A percentile compares a stretch with the other conserved stretches of the same genome.
Conservation (phyloP, 371 early-diverging fungal genomes). For the Mortierella sp. region DNA sequence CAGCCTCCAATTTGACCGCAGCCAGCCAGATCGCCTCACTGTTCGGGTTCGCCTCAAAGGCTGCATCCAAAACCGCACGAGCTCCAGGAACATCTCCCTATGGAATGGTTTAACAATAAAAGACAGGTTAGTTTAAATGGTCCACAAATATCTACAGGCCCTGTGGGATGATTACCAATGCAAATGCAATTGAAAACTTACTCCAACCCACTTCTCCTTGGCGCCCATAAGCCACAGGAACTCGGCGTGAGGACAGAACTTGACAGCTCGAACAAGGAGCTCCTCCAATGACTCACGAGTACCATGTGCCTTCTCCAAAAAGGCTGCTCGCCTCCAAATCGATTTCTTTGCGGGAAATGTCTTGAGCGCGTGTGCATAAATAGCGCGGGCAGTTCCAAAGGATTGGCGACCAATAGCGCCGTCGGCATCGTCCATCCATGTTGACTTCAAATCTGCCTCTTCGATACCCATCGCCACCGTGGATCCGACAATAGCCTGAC, state of each 20-base stretch:
- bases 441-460: conserved; percentile 82
- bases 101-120: neutral
- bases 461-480: conserved; percentile 88
- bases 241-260: conserved; percentile 93
- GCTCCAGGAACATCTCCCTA: conserved; percentile 89
- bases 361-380: conserved; percentile 87
- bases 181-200: conserved; percentile 30
- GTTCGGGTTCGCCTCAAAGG: conserved; percentile 92
- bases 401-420: conserved; percentile 73
- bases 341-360: conserved; percentile 84
- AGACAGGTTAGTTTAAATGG: neutral
- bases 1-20: conserved; percentile 95
- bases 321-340: conserved; percentile 92
- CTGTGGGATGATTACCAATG: neutral
- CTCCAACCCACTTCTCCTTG: conserved; percentile 92
- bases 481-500: conserved; percentile 87
- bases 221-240: conserved; percentile 97
- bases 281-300: conserved; percentile 83
- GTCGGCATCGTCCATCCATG: conserved; percentile 95
- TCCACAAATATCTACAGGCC: neutral
- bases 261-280: conserved; percentile 87
- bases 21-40: conserved; percentile 96
- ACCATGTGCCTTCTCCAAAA: conserved; percentile 91
- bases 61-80: conserved; percentile 85
- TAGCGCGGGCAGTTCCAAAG: conserved; percentile 88